Conservation (phyloP, 768 basidiomycete species). For the Amanita fuliginea region DNA sequence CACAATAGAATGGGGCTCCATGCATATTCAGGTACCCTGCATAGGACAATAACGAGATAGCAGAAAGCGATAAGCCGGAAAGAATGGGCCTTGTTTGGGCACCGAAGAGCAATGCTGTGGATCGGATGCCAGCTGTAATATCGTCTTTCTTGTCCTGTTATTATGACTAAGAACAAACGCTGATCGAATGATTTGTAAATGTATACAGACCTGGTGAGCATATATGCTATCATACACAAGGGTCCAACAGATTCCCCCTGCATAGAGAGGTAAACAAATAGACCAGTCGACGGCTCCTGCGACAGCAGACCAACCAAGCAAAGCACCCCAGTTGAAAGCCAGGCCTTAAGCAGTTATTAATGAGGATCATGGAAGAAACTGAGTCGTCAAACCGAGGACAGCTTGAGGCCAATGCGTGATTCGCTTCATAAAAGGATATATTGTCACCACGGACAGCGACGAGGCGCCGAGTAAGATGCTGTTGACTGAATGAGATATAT, state of each 20-base stretch:
- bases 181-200: not conserved
- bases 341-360: slow-evolving; percentile 41
- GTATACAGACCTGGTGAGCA: slow-evolving; percentile 72
- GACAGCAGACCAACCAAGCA: slow-evolving; percentile 95
- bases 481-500: not conserved
- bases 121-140: slow-evolving; percentile 76
- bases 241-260: slow-evolving; percentile 87
- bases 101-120: slow-evolving; percentile 89
- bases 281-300: slow-evolving; percentile 71
- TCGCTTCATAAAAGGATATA: slow-evolving; percentile 97
- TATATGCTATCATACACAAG: slow-evolving; percentile 97
- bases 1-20: slow-evolving; percentile 69
- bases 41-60: slow-evolving; percentile 62
- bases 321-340: slow-evolving; percentile 94
- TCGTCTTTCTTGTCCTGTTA: slow-evolving; percentile 88
- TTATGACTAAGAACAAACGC: slow-evolving; percentile 1
- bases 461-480: slow-evolving; percentile 91
- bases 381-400: slow-evolving; percentile 65
- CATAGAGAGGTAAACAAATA: slow-evolving; percentile 80
- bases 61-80: slow-evolving; percentile 56
- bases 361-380: not conserved
- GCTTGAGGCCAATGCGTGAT: slow-evolving; percentile 96
- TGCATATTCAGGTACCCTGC: slow-evolving; percentile 77
- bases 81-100: slow-evolving; percentile 67
- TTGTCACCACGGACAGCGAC: slow-evolving; percentile 74